These are phyloP conservation scores for Tolypocladium endophyticum DNA, from an alignment of 2,329 filamentous ascomycete genomes.

Conservation along the genomic window DNA sequence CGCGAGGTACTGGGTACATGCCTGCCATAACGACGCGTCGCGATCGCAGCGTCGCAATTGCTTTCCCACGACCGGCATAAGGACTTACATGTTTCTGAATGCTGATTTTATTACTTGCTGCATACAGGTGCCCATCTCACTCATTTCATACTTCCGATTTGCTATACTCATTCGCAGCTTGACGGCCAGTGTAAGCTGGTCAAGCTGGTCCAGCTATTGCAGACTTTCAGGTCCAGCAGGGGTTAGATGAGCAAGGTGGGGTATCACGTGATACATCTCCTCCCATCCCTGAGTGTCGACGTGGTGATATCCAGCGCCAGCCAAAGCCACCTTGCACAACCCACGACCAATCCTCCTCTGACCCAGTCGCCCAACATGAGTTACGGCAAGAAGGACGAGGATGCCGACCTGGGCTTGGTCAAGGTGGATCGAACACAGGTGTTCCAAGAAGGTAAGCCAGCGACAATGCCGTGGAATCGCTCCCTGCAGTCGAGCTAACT, in stretches of 20 bases:
- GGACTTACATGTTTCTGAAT: no score
- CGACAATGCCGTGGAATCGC: neutral
- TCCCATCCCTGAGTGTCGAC: slow-evolving; percentile 26
- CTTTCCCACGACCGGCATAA: neutral
- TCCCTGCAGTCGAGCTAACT: slow-evolving; percentile 23
- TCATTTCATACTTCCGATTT: neutral
- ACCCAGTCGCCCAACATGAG: slow-evolving; percentile 58
- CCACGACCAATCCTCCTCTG: slow-evolving; percentile 17
- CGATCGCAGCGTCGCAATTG: neutral
- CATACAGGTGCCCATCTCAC: no score
- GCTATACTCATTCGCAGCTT: neutral
- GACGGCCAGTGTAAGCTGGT: neutral
- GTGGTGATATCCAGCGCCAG: slow-evolving; percentile 24
- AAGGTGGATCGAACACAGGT: slow-evolving; percentile 97
- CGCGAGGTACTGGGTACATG: neutral
- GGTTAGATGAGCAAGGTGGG: slow-evolving; percentile 5
- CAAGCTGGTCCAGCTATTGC: neutral
- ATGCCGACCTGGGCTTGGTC: slow-evolving; percentile 85
- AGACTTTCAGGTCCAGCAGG: neutral
- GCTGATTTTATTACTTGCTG: neutral
- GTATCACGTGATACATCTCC: slow-evolving; percentile 23
- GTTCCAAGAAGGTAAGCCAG: slow-evolving; percentile 83
- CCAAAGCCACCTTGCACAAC: slow-evolving; percentile 21
- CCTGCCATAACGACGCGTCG: neutral
- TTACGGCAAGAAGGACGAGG: slow-evolving; percentile 99